Base-by-base conservation (phyloP, 129 eudicot species). In the Flaveria trinervia region DNA sequence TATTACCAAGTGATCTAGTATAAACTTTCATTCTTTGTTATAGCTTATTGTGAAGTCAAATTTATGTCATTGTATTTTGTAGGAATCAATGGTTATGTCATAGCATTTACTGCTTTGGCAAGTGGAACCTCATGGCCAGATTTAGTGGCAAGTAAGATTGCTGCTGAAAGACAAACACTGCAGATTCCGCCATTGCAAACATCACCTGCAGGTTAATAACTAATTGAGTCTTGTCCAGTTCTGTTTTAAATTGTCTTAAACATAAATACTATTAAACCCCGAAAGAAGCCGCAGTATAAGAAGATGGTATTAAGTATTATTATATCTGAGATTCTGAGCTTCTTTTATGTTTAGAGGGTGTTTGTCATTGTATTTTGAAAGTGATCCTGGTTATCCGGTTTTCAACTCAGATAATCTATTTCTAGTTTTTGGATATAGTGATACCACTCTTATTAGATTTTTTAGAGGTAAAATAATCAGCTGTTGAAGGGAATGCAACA, bases 121-220 rank as follows among this genome's bases (percentile, higher is more conserved):
- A 79, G 84, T 81, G 98, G 98, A 78, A 93, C 97, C 73, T 90
- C 97, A 5, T 90, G 98, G 98, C 98, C 98, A 1, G 98, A 93
- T 84, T 78, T 93, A 77, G 94, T 90, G 80, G 98, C 98, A 44
- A 93, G 98, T 86, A 93, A 93, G 78, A 93, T 93, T 81, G 98
- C 97, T 16, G 98, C 97, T 51, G 97, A 89, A 83, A 81, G 97
- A 71, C 98, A 93, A 83, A 82, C 82, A 93, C 96, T 39, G 98
- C 98, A 9, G 98, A 93, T 73, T 93, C 98, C 7, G 98, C 98
- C 72, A 90, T 93, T 77, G 98, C 98, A 68, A 93, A 93, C 83
- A 93, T 90, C 82, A 93, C 93, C 80, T 93, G 97, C 97, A 93
- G 97, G 98, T 93, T 61, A 33, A 4, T 64, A 15, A 26, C 7